Base-by-base conservation (phyloP, 805 yeast genomes). In the Wickerhamiella galacta region DNA sequence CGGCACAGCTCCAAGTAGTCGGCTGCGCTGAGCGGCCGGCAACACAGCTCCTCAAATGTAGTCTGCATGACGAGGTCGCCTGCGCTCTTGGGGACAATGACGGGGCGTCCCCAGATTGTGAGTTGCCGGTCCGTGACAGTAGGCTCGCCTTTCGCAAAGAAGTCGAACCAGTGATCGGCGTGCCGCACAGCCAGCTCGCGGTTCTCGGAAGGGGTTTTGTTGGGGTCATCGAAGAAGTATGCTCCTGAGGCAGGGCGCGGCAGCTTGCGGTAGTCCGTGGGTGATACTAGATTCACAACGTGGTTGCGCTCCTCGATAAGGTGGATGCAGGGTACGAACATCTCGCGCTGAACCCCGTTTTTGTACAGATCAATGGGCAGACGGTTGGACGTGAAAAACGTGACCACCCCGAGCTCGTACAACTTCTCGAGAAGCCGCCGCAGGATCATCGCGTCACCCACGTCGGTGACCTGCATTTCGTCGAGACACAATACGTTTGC, bases 401-500 rank as follows among this genome's bases (percentile, higher is more conserved):
- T 57, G 2, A 85, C 73, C 16, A 85, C 74, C 1, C 96, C 96
- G 47, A 77, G 76, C 33, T 75, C 69, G 23, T 52, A 44, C 27
- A 54, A 33, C 1, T 74, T 70, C 29, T 76, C 68, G 36, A 85
- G 56, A n/a, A 80, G 62, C 32, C 95, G 63, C 41, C 98, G 69
- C 27, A 90, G 62, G 21, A 90, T 63, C 96, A 90, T 90, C 2
- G 98, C 98, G 55, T 90, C 98, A 0, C 96, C 98, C 20, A 90
- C 95, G 53, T 90, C 98, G 1, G 94, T 82, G 27, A 90, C 98
- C 56, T 90, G 96, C 51, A 90, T 87, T 57, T 90, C 98, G 57
- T 90, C 98, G 52, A 90, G 81, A 54, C 98, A 90, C 38, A 90
- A 54, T 1, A 90, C 72, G 1, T 87, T 75, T 3, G 90, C 66